phyloP scores from a whole-genome alignment of 2,329 filamentous ascomycete species.

The Fusarium albidum region DNA sequence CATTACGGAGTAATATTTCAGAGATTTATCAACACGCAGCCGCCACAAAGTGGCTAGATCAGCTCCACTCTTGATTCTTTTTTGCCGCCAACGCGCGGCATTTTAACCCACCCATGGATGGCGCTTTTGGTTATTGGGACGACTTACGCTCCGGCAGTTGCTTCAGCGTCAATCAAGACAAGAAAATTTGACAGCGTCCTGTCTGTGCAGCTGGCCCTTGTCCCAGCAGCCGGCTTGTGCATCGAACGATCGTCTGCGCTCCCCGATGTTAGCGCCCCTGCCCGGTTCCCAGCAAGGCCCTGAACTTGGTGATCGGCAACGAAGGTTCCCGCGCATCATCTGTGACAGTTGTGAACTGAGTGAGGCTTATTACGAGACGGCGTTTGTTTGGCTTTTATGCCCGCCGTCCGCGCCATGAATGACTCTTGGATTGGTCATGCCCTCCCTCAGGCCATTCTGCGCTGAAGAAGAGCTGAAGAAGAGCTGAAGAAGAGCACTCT shows the following conservation, averaged over 20 bases:
- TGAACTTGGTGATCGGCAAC: slow-evolving; percentile 6
- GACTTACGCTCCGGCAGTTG: too few relatives aligned
- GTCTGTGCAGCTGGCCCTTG: slow-evolving; percentile 25
- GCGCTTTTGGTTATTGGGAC: too few relatives aligned
- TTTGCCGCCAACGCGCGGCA: too few relatives aligned
- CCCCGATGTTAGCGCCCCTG: slow-evolving; percentile 8
- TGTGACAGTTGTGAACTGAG: slow-evolving; percentile 6
- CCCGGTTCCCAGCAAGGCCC: background rate
- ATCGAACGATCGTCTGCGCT: slow-evolving; percentile 21
- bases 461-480: too few relatives aligned
- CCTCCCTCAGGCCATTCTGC: too few relatives aligned
- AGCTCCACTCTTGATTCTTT: background rate
- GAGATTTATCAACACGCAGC: background rate
- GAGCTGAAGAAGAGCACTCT: too few relatives aligned
- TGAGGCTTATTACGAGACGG: background rate
- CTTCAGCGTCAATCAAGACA: too few relatives aligned
- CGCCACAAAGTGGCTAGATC: background rate
- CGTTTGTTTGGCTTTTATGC: background rate
- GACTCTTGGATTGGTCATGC: too few relatives aligned
- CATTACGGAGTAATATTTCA: too few relatives aligned
- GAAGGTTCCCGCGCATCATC: background rate
- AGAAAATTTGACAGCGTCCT: slow-evolving; percentile 21
- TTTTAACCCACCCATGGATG: too few relatives aligned
- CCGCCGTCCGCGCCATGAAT: too few relatives aligned
- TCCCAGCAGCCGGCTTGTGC: slow-evolving; percentile 26